Conservation (phyloP, 1,284 basidiomycete species). For the Ganoderma resinaceum region DNA sequence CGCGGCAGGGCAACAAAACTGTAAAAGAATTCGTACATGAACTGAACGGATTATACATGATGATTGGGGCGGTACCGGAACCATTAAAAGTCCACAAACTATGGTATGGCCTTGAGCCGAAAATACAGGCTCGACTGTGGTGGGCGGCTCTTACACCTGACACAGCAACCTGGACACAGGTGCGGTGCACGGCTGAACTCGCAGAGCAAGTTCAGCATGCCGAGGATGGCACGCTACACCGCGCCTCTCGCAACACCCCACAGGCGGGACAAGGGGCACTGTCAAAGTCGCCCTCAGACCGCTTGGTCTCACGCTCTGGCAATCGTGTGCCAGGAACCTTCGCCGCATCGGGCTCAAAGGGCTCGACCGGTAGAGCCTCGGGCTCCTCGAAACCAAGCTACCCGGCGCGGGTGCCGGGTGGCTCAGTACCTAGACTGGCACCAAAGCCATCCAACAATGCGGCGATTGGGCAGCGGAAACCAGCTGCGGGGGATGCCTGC, state of each 20-base stretch:
- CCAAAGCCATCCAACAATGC: background rate
- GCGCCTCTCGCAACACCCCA: background rate
- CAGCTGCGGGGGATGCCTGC: background rate
- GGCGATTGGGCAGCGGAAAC: background rate
- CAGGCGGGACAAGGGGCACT: background rate
- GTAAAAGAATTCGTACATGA: background rate
- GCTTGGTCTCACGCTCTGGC: background rate
- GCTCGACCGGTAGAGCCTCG: background rate
- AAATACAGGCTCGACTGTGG: background rate
- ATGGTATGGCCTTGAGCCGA: background rate
- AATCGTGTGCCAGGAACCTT: background rate
- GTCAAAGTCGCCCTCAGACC: background rate
- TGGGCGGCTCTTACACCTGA: background rate
- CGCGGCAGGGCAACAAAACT: background rate
- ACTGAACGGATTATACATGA: background rate
- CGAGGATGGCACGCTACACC: background rate
- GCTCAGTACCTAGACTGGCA: background rate
- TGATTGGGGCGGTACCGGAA: background rate
- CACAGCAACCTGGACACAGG: background rate
- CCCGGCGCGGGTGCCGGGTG: background rate
- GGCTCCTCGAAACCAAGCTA: background rate
- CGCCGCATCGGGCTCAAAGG: too few relatives aligned
- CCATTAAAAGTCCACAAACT: background rate
- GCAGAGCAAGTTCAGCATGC: background rate
- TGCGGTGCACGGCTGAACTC: too few relatives aligned